Percentiles rank a stretch among this genome's conserved stretches.
These are phyloP conservation scores for Coprinellus aureogranulatus DNA, from an alignment of 768 basidiomycete genomes.

Conservation along the genomic window DNA sequence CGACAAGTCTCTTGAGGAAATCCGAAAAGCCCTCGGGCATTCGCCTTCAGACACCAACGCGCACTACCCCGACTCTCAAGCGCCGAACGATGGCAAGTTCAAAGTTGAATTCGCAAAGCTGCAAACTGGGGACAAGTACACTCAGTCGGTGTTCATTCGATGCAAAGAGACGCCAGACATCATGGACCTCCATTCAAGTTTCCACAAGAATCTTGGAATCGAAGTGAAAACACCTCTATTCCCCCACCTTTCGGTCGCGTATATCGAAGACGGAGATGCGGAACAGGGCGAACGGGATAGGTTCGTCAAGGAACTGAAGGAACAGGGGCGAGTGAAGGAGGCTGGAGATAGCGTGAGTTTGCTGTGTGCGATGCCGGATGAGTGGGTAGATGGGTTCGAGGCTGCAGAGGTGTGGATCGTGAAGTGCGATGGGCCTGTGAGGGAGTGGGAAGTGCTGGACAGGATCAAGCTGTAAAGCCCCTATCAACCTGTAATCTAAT, in stretches of 20 bases:
- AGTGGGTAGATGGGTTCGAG: constrained; percentile 40
- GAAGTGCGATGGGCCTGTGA: constrained; percentile 59
- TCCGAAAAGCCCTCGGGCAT: constrained; percentile 36
- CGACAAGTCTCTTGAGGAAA: constrained; percentile 14
- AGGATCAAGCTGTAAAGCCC: constrained; percentile 21
- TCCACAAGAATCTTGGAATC: constrained; percentile 38
- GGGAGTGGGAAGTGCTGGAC: constrained; percentile 52
- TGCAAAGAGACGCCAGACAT: constrained; percentile 47
- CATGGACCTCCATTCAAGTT: constrained; percentile 42
- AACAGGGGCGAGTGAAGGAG: constrained; percentile 30
- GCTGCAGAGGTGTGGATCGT: constrained; percentile 57
- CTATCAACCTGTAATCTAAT: not conserved
- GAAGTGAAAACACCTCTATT: constrained; percentile 54
- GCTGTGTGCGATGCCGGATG: constrained; percentile 30
- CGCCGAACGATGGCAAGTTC: constrained; percentile 26
- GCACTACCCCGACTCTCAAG: not conserved
- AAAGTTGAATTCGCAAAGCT: constrained; percentile 51
- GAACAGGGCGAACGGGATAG: constrained; percentile 46
- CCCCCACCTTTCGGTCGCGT: constrained; percentile 74
- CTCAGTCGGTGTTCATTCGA: constrained; percentile 65
- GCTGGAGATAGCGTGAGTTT: constrained; percentile 26
- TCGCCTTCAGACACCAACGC: constrained; percentile 6
- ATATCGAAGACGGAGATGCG: constrained; percentile 66
- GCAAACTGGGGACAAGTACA: constrained; percentile 60
- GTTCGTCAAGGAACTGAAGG: constrained; percentile 43